A percentile compares a stretch with the other conserved stretches of the same genome.
Evolutionary conservation across 1,284 basidiomycete genomes (phyloP).

Genomic region (Nidula niveotomentosa): DNA sequence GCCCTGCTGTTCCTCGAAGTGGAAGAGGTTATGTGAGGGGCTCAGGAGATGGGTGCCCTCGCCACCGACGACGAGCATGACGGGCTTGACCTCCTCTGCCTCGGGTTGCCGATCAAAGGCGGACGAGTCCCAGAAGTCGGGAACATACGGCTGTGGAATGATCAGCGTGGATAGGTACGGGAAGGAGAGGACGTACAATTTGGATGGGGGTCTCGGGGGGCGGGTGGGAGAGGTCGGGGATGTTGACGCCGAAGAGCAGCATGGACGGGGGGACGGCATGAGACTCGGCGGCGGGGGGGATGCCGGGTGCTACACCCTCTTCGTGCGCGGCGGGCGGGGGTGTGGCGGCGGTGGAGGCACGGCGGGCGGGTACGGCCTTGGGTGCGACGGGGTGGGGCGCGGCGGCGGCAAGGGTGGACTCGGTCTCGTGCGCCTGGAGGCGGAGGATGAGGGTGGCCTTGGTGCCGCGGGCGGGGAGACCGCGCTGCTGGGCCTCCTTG

Average conservation of each 20-base stretch:
- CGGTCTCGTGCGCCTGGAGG: slow-evolving; percentile 45
- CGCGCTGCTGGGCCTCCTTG: slow-evolving; percentile 63
- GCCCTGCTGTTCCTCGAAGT: slow-evolving; percentile 1
- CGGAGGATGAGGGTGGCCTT: slow-evolving; percentile 58
- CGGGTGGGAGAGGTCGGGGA: slow-evolving; percentile 55
- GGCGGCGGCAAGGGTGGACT: slow-evolving; percentile 7
- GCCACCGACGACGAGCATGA: slow-evolving; percentile 70
- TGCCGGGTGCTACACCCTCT: slow-evolving; percentile 32
- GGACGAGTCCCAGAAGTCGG: slow-evolving; percentile 70
- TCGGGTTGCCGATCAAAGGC: slow-evolving; percentile 31
- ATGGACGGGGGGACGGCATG: slow-evolving; percentile 14
- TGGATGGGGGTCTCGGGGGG: slow-evolving; percentile 45
- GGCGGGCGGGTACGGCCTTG: slow-evolving; percentile 9
- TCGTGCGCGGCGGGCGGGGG: slow-evolving; percentile 16
- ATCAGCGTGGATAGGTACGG: slow-evolving; percentile 2
- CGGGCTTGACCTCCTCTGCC: slow-evolving; percentile 19
- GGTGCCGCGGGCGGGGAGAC: slow-evolving; percentile 59
- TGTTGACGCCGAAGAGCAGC: slow-evolving; percentile 43
- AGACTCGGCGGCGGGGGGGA: slow-evolving; percentile 28
- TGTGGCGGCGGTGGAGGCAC: slow-evolving; percentile 31
- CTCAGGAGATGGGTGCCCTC: slow-evolving; percentile 62
- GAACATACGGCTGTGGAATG: slow-evolving; percentile 60
- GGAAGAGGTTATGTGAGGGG: slow-evolving; percentile 60
- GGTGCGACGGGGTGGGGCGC: slow-evolving; percentile 1
- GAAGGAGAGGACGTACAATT: slow-evolving; percentile 48